Base-by-base conservation (phyloP, 371 early-diverging fungal genomes). In the Nosema muscidifuracis region DNA sequence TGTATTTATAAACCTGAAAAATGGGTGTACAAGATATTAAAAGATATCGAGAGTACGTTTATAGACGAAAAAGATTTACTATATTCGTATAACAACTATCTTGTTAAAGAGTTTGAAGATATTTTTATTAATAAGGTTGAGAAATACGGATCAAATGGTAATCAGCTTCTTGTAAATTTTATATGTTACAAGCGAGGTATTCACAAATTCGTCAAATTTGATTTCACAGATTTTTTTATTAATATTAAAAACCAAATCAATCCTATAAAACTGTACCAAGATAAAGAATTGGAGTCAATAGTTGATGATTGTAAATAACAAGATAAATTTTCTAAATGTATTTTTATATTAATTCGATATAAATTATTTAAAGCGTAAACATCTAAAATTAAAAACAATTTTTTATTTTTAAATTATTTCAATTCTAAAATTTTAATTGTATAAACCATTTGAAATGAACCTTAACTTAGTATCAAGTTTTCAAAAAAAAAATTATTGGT, bases 1-100 rank as follows among this genome's bases (percentile, higher is more conserved):
- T 34, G 34, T 65, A 55, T 74, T 51, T 65, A 74, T 42, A 70
- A 60, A 42, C 75, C 74, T 57, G 78, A 78, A 56, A 69, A 64
- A 57, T 78, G 75, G 75, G 71, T 74, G 30, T 33, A 26, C 13
- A 30, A 16, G 13, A 50, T 74, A 34, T n/a, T 74, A 9, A 34
- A 53, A 16, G 74, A 77, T 62, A 65, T 67, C 2, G 20, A 44
- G 13, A 56, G 58, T 16, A 65, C 65, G 20, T 77, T 77, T 53
- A 42, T 60, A 40, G n/a, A 64, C 10, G 34, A 58, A 10, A 67
- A 51, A 36, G 33, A 51, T 9, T 20, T 62, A 26, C 31, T 73
- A 30, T 57, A 63, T 20, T 57, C 53, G 1, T 77, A 68, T 38
- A 73, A 77, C 26, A 31, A 38, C 26, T 34, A 31, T 15, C 33